Percentiles rank a stretch among this genome's conserved stretches.
Evolutionary conservation across 257 asterid genomes (phyloP).

Genomic region (Thymus quinquecostatus): DNA sequence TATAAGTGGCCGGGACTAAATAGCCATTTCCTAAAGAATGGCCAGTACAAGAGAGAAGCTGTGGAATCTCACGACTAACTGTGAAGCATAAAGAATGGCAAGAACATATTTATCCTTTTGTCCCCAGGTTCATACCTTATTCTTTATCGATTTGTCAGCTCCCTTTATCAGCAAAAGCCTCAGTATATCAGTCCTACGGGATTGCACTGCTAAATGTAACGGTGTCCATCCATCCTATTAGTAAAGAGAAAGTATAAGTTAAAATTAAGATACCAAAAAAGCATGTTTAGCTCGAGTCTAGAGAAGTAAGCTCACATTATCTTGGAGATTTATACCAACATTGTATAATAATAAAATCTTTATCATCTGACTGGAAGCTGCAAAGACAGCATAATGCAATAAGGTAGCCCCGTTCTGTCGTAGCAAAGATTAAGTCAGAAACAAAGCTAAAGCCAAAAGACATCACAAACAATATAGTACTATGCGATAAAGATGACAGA

Average conservation of each 20-base stretch:
- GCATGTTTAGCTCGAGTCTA: neutral
- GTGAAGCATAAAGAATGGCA: constrained; percentile 4
- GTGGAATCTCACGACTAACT: constrained; percentile 6
- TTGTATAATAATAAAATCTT: constrained; percentile 82
- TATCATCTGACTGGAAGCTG: constrained; percentile 87
- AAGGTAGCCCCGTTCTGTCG: constrained; percentile 89
- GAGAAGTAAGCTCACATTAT: constrained; percentile 54
- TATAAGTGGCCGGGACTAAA: neutral
- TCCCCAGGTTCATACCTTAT: constrained; percentile 50
- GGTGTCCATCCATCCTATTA: constrained; percentile 92
- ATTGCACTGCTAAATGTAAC: constrained; percentile 89
- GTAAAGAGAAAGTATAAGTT: constrained; percentile 7
- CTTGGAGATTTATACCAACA: constrained; percentile 77
- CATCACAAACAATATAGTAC: neutral
- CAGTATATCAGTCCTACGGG: constrained; percentile 78
- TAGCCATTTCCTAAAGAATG: neutral
- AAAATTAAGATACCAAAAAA: neutral
- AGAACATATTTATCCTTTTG: constrained; percentile 5
- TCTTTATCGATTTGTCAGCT: constrained; percentile 71
- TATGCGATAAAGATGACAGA: neutral
- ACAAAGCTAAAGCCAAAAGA: constrained; percentile 10
- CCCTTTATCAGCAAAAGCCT: constrained; percentile 87
- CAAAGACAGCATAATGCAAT: constrained; percentile 87
- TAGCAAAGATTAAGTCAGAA: constrained; percentile 23
- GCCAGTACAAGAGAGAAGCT: constrained; percentile 6